phyloP scores from a whole-genome alignment of 306 rosid species.

The Benincasa hispida region DNA sequence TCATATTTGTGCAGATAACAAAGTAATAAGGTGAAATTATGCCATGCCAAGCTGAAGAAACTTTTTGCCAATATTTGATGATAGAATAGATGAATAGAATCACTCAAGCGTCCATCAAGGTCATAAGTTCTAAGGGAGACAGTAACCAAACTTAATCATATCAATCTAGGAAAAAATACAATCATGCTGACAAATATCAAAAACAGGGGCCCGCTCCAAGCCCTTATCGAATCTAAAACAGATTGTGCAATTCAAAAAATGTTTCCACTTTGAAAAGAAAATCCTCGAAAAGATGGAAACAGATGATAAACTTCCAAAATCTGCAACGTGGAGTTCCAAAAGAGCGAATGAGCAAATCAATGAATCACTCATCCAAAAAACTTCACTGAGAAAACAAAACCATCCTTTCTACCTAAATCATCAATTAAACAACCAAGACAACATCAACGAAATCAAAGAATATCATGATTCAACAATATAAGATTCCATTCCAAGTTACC shows the following conservation, averaged over 20 bases:
- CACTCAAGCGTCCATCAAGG: neutral
- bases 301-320: neutral
- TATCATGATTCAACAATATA: neutral
- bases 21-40: no score
- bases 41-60: neutral
- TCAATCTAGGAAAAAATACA: neutral
- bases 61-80: neutral
- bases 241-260: neutral
- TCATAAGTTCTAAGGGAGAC: neutral
- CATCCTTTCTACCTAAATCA: neutral
- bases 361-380: neutral
- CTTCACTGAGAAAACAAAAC: neutral
- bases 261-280: neutral
- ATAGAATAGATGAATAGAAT: neutral
- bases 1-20: neutral
- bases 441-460: neutral
- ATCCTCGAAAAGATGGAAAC: neutral
- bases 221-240: neutral
- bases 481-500: neutral
- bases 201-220: neutral
- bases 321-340: neutral
- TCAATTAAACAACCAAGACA: neutral
- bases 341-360: neutral
- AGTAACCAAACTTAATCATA: conserved; percentile 1
- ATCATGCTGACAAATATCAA: neutral